A percentile compares a stretch with the other conserved stretches of the same genome.
These are phyloP conservation scores for Trypethelium eluteriae DNA, from an alignment of 495 filamentous ascomycete species.

Conservation along the genomic window DNA sequence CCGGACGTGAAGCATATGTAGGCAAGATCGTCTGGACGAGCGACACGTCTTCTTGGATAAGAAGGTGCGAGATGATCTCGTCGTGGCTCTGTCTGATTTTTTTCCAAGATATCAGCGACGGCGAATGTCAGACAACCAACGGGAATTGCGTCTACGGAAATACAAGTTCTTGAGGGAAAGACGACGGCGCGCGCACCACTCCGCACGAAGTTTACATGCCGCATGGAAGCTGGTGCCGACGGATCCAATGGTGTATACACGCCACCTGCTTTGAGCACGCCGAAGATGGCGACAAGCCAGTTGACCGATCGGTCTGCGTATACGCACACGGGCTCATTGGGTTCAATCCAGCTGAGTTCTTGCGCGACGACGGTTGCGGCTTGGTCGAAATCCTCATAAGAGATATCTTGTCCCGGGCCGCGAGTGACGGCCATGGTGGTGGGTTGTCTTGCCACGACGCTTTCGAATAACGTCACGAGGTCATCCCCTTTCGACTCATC, in stretches of 20 bases:
- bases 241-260: not conserved
- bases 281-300: conserved; percentile 4
- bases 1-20: not conserved
- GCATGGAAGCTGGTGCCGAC: not conserved
- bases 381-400: not conserved
- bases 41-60: too few species aligned
- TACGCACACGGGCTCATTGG: not conserved
- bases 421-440: not conserved
- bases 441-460: not conserved
- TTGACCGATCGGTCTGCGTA: conserved; percentile 8
- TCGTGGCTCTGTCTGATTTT: too few species aligned
- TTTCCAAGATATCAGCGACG: too few species aligned
- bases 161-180: too few species aligned
- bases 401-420: not conserved
- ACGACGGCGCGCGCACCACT: too few species aligned
- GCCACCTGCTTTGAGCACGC: conserved; percentile 1
- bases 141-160: too few species aligned
- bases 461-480: not conserved
- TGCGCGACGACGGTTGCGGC: not conserved
- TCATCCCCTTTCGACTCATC: too few species aligned
- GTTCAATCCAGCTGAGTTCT: not conserved
- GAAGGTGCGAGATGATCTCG: too few species aligned
- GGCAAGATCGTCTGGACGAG: too few species aligned
- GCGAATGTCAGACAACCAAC: too few species aligned
- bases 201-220: not conserved